Evolutionary conservation across 257 asterid genomes (phyloP), one percentile per base, ranked within the genome.

Genomic region (Paraleonurus japonicus): DNA sequence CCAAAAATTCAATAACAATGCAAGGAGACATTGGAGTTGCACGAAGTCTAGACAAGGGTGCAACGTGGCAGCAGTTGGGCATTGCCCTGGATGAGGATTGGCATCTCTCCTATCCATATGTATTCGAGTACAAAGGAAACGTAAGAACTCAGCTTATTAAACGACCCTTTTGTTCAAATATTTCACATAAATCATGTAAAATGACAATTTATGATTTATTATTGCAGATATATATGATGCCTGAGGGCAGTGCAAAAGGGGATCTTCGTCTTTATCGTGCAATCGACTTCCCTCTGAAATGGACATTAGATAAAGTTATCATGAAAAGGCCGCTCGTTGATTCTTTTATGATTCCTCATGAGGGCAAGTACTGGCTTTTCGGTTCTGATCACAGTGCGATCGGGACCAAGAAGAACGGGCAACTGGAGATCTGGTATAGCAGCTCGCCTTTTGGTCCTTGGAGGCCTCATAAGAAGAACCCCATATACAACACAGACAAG

Each of bases 21-120:
- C 97, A 89, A 87, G 99, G 99, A 64, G 99, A 95, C 77, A 95
- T 92, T 54, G 99, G 94, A 71, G 99, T 92, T 77, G 85, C 99
- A 47, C 82, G 75, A 73, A 95, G 98, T 75, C 33, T 69, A 16
- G 99, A 95, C 73, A 78, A 87, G 59, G 99, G 98, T 72, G 96
- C 86, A 12, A 89, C 96, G 2, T 95, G 99, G 99, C 83, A 89
- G 79, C 97, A 83, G 74, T 75, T 95, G 81, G 99, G 99, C 7
- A 81, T 87, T 41, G 96, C 96, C 61, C 87, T 95, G 13, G 96
- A 95, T 65, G 98, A 92, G 76, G 92, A 85, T 73, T 95, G 99
- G 98, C 99, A 95, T 86, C 97, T 95, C 33, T 95, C 99, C 17
- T 92, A 84, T 84, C 98, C 99, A 0, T 92, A 88, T 33, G 92